Evolutionary conservation across 495 filamentous ascomycete genomes (phyloP).

Genomic region (Clavariopsis aquatica): DNA sequence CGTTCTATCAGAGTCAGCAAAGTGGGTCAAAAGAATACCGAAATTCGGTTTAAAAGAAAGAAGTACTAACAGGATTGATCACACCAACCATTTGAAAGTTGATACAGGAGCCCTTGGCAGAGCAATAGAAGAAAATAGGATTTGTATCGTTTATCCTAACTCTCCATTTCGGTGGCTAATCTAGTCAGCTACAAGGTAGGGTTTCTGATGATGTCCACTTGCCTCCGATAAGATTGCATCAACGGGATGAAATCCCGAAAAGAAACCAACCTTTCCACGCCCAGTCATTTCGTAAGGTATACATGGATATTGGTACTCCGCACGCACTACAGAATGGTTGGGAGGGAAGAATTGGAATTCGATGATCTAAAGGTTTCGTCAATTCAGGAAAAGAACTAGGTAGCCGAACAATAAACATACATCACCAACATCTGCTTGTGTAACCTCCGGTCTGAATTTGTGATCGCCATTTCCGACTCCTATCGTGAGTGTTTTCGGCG

Average conservation of each 20-base stretch:
- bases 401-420: slow-evolving; percentile 7
- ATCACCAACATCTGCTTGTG: slow-evolving; percentile 39
- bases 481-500: too few species aligned
- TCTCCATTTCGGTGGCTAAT: slow-evolving; percentile 44
- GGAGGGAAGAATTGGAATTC: slow-evolving; percentile 58
- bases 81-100: slow-evolving; percentile 49
- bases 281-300: slow-evolving; percentile 57
- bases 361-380: slow-evolving; percentile 29
- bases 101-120: slow-evolving; percentile 48
- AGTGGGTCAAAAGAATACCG: neutral
- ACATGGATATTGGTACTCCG: slow-evolving; percentile 48
- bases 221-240: slow-evolving; percentile 7
- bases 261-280: slow-evolving; percentile 28
- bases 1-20: neutral
- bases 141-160: slow-evolving; percentile 57
- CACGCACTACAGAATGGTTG: slow-evolving; percentile 7
- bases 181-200: slow-evolving; percentile 2
- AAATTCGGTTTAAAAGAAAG: too few species aligned
- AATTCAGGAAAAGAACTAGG: neutral
- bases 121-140: slow-evolving; percentile 64
- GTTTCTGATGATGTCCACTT: neutral
- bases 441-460: slow-evolving; percentile 38
- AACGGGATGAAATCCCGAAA: slow-evolving; percentile 12
- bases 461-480: slow-evolving; percentile 34
- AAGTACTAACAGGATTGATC: slow-evolving; percentile 43